Evolutionary conservation across 2,329 filamentous ascomycete species (phyloP).

Genomic region (Bipolaris cookei): DNA sequence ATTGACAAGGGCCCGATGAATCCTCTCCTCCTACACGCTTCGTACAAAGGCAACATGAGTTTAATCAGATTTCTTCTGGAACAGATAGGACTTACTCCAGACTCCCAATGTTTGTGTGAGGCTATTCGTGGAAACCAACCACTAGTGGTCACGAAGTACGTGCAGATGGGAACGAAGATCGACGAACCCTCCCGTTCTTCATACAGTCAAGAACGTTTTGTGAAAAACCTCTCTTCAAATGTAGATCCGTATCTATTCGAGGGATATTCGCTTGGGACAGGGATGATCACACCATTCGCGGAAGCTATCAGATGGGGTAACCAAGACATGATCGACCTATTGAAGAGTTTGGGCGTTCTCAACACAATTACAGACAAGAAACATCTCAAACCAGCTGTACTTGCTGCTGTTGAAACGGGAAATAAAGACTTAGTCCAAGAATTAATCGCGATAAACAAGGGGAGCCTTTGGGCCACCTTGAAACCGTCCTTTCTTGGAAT

Average conservation of each 20-base stretch:
- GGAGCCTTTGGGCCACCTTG: too few relatives aligned
- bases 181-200: not conserved
- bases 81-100: not conserved
- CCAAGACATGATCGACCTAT: not conserved
- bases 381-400: not conserved
- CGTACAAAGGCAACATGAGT: not conserved
- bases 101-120: not conserved
- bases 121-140: not conserved
- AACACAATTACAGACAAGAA: rapidly evolving
- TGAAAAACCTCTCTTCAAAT: not conserved
- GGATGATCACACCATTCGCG: not conserved
- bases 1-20: rapidly evolving
- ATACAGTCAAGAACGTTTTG: rapidly evolving
- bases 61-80: not conserved
- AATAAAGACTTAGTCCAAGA: not conserved
- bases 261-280: rapidly evolving
- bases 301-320: not conserved
- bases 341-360: not conserved
- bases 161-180: not conserved
- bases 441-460: not conserved
- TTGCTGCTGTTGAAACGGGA: not conserved
- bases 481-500: too few relatives aligned
- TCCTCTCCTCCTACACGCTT: not conserved
- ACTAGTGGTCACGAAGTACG: not conserved
- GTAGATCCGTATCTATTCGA: not conserved